Evolutionary conservation across 1,139 yeast species (phyloP).

Genomic region (Tardiomyces depauwii): DNA sequence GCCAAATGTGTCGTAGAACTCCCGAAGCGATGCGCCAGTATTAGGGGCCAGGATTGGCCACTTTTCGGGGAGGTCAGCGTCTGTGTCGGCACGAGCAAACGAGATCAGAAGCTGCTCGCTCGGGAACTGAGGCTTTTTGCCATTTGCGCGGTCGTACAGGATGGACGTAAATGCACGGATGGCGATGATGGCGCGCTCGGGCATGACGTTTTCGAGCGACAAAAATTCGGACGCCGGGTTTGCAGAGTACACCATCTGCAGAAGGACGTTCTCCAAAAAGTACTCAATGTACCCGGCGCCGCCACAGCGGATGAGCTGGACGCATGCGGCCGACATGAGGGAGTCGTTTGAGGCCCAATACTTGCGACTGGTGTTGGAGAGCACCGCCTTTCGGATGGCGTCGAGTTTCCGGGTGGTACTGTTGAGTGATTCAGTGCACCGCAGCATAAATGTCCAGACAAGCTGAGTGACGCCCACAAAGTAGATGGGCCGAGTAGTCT

Average conservation of each 20-base stretch:
- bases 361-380: conserved; percentile 47
- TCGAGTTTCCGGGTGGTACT: conserved; percentile 66
- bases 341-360: conserved; percentile 64
- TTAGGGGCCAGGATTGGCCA: conserved; percentile 7
- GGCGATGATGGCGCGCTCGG: conserved; percentile 63
- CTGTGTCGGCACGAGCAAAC: neutral
- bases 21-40: conserved; percentile 15
- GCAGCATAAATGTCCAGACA: conserved; percentile 79
- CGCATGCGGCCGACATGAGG: conserved; percentile 49
- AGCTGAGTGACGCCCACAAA: conserved; percentile 61
- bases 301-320: conserved; percentile 60
- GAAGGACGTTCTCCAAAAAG: conserved; percentile 62
- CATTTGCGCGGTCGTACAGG: conserved; percentile 46
- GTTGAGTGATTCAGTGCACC: conserved; percentile 82
- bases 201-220: conserved; percentile 47
- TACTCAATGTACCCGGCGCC: conserved; percentile 75
- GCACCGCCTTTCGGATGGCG: conserved; percentile 42
- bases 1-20: conserved; percentile 63
- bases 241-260: conserved; percentile 23
- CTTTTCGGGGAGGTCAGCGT: conserved; percentile 1
- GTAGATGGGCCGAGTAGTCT: conserved; percentile 35
- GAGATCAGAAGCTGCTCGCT: conserved; percentile 18
- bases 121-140: conserved; percentile 66
- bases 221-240: conserved; percentile 31
- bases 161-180: conserved; percentile 62